phyloP scores from a whole-genome alignment of 2,329 filamentous ascomycete species.

The Claviceps citrina region DNA sequence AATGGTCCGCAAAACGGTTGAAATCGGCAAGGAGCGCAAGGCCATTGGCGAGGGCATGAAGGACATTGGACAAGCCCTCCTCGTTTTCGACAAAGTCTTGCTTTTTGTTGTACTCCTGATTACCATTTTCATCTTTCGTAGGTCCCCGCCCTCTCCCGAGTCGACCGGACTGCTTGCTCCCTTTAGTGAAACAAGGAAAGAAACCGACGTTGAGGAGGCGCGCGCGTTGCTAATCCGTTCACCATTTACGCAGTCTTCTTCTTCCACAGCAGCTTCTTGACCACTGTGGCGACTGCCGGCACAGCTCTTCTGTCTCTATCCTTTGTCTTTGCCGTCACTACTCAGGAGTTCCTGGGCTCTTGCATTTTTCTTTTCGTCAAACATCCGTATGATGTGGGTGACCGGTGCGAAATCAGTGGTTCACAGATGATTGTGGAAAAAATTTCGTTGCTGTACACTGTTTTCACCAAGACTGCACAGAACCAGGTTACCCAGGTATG shows the following conservation, averaged over 20 bases:
- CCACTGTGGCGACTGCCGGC: slow-evolving; percentile 75
- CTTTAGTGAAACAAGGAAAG: no score
- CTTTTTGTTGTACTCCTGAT: slow-evolving; percentile 68
- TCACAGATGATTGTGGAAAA: slow-evolving; percentile 72
- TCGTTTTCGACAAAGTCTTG: slow-evolving; percentile 76
- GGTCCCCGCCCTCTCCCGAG: slow-evolving; percentile 17
- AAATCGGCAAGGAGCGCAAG: slow-evolving; percentile 74
- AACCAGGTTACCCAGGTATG: slow-evolving; percentile 54
- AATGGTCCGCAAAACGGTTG: slow-evolving; percentile 76
- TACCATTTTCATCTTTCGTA: slow-evolving; percentile 67
- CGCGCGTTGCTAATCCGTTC: not conserved
- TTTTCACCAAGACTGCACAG: slow-evolving; percentile 72
- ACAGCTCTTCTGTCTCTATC: slow-evolving; percentile 89
- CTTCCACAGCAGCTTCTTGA: slow-evolving; percentile 72
- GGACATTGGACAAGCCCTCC: slow-evolving; percentile 88
- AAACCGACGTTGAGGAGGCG: not conserved
- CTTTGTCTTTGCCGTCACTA: slow-evolving; percentile 84
- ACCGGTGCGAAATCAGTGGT: slow-evolving; percentile 67
- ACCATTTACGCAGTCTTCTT: slow-evolving; percentile 54
- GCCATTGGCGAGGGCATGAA: slow-evolving; percentile 87
- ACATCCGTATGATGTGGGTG: slow-evolving; percentile 91
- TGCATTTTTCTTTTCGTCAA: slow-evolving; percentile 99
- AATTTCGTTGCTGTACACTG: slow-evolving; percentile 83
- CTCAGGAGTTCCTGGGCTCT: slow-evolving; percentile 90
- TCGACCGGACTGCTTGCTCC: accelerated